Evolutionary conservation across 768 basidiomycete genomes (phyloP), one percentile per base, ranked within the genome.

Genomic region (Lactarius vividus): DNA sequence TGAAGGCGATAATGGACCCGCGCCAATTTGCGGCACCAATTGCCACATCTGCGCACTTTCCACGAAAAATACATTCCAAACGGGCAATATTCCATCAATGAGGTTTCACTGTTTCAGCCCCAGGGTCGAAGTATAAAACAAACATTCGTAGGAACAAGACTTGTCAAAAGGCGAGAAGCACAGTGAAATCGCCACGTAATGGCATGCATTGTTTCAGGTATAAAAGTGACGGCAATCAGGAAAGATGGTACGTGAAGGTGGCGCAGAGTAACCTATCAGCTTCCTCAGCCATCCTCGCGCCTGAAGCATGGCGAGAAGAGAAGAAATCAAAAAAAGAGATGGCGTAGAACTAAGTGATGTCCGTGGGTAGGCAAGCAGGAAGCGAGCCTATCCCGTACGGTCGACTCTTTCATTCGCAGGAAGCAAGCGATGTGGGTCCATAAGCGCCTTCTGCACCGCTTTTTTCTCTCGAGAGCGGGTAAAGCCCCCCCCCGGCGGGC

Each of bases 401-500:
- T 46, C 44, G 39, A 60, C 49, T 57, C 23, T n/a, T 11, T 56
- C 31, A 23, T 37, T 26, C 11, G 10, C n/a, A 33, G 23, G 26
- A 49, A 52, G 23, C 20, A 26, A 65, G 40, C 39, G 64, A 61
- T 54, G 52, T 13, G 37, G 31, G 42, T 57, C n/a, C 52, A 55
- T 65, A 55, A 37, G 46, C 20, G 53, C 55, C 64, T 66, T 62
- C 65, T 66, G 65, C 65, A 66, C 65, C 44, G 60, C 60, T 66
- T 66, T 15, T 10, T 65, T 53, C 56, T 53, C 28, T 31, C 29
- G n/a, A 57, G 23, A 62, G 58, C 37, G 16, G 44, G n/a, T 37
- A 35, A 15, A 64, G 20, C 0, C 20, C 52, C 29, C 35, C 52
- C 13, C 46, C 49, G 23, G 49, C 49, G 26, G 49, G 49, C 33